Evolutionary conservation across 306 rosid species (phyloP).

Genomic region (Fragaria vesca): DNA sequence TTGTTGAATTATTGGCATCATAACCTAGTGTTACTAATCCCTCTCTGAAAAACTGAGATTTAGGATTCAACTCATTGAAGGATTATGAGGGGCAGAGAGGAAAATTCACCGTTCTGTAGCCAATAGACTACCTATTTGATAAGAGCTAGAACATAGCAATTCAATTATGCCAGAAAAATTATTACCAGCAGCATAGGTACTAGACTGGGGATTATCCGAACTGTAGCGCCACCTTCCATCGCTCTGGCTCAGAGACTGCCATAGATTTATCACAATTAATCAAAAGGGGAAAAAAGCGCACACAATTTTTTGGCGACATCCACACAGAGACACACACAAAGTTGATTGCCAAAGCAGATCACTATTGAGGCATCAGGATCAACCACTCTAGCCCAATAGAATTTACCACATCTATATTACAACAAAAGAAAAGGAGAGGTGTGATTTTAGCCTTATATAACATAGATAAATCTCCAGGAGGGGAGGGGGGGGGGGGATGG

Average conservation of each 20-base stretch:
- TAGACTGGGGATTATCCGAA: conserved; percentile 83
- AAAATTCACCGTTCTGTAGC: not conserved
- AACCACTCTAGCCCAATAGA: not conserved
- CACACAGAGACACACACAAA: conserved; percentile 9
- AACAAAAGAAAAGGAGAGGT: not conserved
- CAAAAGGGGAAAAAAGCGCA: conserved; percentile 15
- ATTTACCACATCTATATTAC: not conserved
- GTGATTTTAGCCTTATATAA: not conserved
- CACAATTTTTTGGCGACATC: conserved; percentile 3
- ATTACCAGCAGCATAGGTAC: conserved; percentile 97
- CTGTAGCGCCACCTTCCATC: conserved; percentile 99
- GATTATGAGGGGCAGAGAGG: not conserved
- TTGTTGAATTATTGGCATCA: not conserved
- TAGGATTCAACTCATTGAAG: not conserved
- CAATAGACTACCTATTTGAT: not conserved
- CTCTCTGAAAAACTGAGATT: not conserved
- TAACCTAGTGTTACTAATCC: not conserved
- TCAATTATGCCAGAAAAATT: conserved; percentile 17
- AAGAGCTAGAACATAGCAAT: not conserved
- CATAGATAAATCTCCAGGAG: conserved; percentile 12
- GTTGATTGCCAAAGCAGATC: not conserved
- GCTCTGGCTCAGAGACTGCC: conserved; percentile 96
- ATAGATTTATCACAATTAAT: conserved; percentile 24
- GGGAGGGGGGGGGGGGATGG: not conserved
- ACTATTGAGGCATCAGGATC: conserved; percentile 3